These are phyloP conservation scores for Paramecium sonneborni DNA, from an alignment of 73 alveolate species.

Conservation along the genomic window DNA sequence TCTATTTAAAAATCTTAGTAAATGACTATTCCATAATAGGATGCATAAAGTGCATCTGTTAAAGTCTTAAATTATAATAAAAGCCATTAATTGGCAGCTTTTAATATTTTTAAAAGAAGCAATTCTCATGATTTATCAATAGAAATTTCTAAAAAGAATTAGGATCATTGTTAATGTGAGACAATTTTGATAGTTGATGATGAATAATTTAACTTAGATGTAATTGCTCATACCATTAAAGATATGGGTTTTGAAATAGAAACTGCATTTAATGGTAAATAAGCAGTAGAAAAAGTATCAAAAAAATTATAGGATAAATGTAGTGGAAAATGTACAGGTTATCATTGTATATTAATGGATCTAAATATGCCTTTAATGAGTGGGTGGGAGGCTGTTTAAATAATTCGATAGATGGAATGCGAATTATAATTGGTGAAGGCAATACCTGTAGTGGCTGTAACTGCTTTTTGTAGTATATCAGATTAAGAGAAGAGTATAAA, in stretches of 20 bases:
- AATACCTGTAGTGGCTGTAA: constrained; percentile 47
- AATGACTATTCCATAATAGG: background rate
- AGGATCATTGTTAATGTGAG: background rate
- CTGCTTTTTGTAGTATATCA: constrained; percentile 20
- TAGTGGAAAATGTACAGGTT: background rate
- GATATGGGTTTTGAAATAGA: constrained; percentile 6
- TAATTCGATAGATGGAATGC: constrained; percentile 33
- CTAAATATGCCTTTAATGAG: constrained; percentile 27
- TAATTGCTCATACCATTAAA: background rate
- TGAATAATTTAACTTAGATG: background rate
- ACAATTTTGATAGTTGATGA: constrained; percentile 31
- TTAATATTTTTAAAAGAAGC: background rate
- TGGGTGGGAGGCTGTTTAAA: constrained; percentile 54
- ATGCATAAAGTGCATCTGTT: constrained; percentile 16
- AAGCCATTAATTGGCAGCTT: background rate
- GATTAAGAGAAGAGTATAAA: constrained; percentile 16
- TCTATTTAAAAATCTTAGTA: background rate
- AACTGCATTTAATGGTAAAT: constrained; percentile 38
- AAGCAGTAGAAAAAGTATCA: background rate
- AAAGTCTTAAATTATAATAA: background rate
- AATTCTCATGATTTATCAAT: background rate
- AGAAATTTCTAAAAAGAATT: background rate
- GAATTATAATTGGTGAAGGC: background rate
- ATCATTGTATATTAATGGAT: constrained; percentile 21
- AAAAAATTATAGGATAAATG: background rate